A percentile compares a stretch with the other conserved stretches of the same genome.
Evolutionary conservation across 1,139 yeast genomes (phyloP).

Genomic region (Candida sanyaensis): DNA sequence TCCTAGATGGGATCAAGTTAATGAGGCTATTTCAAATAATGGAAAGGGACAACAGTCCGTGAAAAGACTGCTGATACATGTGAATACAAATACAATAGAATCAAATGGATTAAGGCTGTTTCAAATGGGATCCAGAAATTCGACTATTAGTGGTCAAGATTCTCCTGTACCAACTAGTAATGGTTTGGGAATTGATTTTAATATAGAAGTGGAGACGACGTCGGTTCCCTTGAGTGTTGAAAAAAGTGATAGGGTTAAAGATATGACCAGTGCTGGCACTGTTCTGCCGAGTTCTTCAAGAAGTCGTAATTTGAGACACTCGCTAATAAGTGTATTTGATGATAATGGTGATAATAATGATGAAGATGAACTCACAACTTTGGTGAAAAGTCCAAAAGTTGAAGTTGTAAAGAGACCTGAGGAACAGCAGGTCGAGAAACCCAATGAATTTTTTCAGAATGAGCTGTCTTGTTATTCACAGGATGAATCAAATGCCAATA

Average conservation of each 20-base stretch:
- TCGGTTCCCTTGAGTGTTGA: constrained; percentile 37
- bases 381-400: constrained; percentile 9
- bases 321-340: constrained; percentile 16
- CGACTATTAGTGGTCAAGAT: constrained; percentile 5
- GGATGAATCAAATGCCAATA: background rate
- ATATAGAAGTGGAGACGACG: constrained; percentile 31
- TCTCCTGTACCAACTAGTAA: constrained; percentile 9
- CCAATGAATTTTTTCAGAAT: background rate
- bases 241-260: constrained; percentile 31
- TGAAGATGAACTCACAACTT: constrained; percentile 19
- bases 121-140: constrained; percentile 16
- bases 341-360: constrained; percentile 18
- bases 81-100: constrained; percentile 6
- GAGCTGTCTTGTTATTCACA: background rate
- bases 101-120: constrained; percentile 21
- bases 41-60: background rate
- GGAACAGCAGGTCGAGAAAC: background rate
- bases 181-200: constrained; percentile 40
- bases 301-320: constrained; percentile 15
- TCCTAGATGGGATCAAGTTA: constrained; percentile 36
- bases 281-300: constrained; percentile 7
- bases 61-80: constrained; percentile 9
- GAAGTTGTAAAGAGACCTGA: background rate
- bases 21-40: constrained; percentile 19
- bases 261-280: constrained; percentile 18